These are phyloP conservation scores for Gentiana dahurica DNA, from an alignment of 257 asterid genomes.

Conservation along the genomic window DNA sequence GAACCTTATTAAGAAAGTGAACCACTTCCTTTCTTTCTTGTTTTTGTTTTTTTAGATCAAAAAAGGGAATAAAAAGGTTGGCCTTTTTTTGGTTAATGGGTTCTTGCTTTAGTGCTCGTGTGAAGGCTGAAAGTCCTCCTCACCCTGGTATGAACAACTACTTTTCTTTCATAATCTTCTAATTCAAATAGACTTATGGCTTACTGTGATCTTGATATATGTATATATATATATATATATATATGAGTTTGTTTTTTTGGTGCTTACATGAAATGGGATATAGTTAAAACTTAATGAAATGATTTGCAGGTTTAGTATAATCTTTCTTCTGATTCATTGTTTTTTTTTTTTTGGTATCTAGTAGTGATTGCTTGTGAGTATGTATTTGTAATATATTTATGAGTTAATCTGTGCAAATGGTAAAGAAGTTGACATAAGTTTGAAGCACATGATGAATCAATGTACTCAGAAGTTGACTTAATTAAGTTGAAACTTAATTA, in stretches of 20 bases:
- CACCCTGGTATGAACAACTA: conserved; percentile 40
- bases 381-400: too few species aligned
- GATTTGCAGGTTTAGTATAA: neutral
- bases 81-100: conserved; percentile 35
- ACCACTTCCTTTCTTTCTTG: neutral
- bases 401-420: too few species aligned
- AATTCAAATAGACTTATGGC: neutral
- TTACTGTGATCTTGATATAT: neutral
- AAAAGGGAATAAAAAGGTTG: neutral
- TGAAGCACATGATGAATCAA: too few species aligned
- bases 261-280: neutral
- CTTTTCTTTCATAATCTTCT: neutral
- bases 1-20: too few species aligned
- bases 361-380: too few species aligned
- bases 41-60: neutral
- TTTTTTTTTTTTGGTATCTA: too few species aligned
- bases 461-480: too few species aligned
- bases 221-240: conserved; percentile 6
- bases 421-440: too few species aligned
- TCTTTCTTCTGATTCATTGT: neutral
- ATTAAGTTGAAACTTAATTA: too few species aligned
- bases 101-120: conserved; percentile 60
- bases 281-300: neutral
- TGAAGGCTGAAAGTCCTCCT: conserved; percentile 57
- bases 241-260: neutral